phyloP scores from a whole-genome alignment of 139 green algal genomes.

The Chara braunii region DNA sequence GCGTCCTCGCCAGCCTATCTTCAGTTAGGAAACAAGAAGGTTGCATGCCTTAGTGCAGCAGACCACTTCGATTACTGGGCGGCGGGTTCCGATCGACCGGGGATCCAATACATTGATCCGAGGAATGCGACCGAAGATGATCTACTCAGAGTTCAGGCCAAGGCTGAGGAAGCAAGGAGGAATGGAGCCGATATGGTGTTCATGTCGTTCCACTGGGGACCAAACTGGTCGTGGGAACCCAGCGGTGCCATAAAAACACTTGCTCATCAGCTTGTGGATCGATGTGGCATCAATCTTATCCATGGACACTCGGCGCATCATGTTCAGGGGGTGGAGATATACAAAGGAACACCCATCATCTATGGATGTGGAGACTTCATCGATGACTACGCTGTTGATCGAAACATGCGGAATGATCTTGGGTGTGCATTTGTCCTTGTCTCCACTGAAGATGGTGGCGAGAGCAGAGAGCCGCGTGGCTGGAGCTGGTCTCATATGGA shows the following conservation, averaged over 20 bases:
- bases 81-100: conserved; percentile 24
- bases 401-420: conserved; percentile 56
- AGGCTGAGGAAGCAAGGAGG: neutral
- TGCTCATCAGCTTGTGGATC: conserved; percentile 17
- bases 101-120: conserved; percentile 58
- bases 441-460: neutral
- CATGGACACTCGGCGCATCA: conserved; percentile 24
- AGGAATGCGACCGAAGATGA: neutral
- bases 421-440: conserved; percentile 34
- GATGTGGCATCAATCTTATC: conserved; percentile 18
- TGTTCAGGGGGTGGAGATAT: conserved; percentile 44
- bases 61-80: conserved; percentile 55
- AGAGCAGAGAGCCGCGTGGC: neutral
- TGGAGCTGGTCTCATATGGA: conserved; percentile 3
- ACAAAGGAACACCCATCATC: conserved; percentile 49
- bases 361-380: conserved; percentile 58
- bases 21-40: conserved; percentile 5
- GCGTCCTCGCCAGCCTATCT: conserved; percentile 40
- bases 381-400: conserved; percentile 55
- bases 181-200: conserved; percentile 41
- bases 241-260: conserved; percentile 14
- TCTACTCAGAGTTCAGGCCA: neutral
- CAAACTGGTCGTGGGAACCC: conserved; percentile 56
- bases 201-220: conserved; percentile 57
- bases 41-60: conserved; percentile 50